Conservation (phyloP, 2,329 filamentous ascomycete species). For the Plectosphaerella cucumerina region DNA sequence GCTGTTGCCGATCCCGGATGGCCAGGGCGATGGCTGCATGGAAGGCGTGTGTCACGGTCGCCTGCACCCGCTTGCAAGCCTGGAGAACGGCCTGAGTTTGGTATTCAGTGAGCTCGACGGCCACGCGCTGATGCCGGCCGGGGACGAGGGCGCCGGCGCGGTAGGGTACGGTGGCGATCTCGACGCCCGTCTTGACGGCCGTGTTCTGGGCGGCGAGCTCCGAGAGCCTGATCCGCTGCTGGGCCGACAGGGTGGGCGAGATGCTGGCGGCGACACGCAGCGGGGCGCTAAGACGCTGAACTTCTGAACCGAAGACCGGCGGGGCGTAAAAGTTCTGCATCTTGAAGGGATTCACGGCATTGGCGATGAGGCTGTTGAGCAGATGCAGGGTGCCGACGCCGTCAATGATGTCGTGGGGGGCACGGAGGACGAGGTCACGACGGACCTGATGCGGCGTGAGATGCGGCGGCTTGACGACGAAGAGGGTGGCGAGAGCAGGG, state of each 20-base stretch:
- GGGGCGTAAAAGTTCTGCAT: conserved; percentile 3
- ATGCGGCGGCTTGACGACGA: conserved; percentile 19
- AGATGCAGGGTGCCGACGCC: conserved; percentile 31
- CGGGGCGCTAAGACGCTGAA: conserved; percentile 17
- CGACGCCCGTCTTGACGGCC: conserved; percentile 1
- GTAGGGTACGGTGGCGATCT: conserved; percentile 16
- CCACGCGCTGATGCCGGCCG: conserved; percentile 19
- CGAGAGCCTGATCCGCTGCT: conserved; percentile 11
- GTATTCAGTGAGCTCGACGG: conserved; percentile 10
- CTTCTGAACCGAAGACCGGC: conserved; percentile 15
- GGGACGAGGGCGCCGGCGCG: conserved; percentile 10
- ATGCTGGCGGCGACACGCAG: conserved; percentile 19
- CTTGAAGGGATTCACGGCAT: neutral
- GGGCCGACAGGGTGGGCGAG: conserved; percentile 7
- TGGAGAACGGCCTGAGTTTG: conserved; percentile 14
- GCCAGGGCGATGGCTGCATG: conserved; percentile 26
- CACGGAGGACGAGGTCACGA: conserved; percentile 29
- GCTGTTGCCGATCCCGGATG: conserved; percentile 19
- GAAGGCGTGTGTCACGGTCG: conserved; percentile 25
- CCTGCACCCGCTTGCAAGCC: conserved; percentile 12
- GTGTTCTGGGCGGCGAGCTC: conserved; percentile 6
- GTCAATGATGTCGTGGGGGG: conserved; percentile 34
- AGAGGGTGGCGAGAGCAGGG: conserved; percentile 25
- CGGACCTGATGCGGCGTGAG: conserved; percentile 5
- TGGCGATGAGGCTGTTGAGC: conserved; percentile 22